Evolutionary conservation across 768 basidiomycete genomes (phyloP).

Genomic region (Podaxis carcinomalis): DNA sequence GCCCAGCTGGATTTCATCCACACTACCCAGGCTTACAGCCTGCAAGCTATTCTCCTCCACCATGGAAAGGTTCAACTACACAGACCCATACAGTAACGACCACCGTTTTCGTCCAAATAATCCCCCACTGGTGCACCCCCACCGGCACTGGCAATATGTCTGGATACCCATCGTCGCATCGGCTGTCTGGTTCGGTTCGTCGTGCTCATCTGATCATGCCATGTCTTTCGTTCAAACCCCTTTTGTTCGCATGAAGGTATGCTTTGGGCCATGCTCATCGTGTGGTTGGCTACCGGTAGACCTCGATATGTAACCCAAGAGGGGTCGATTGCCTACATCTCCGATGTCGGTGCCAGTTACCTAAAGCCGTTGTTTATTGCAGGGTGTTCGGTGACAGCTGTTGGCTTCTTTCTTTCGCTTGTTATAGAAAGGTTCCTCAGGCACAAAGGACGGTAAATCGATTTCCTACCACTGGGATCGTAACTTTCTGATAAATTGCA

Average conservation of each 20-base stretch:
- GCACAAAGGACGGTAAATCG: constrained; percentile 53
- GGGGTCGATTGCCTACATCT: constrained; percentile 66
- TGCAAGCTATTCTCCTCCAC: not conserved
- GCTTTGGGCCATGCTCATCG: constrained; percentile 65
- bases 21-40: not conserved
- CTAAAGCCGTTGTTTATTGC: constrained; percentile 75
- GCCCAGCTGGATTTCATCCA: not conserved
- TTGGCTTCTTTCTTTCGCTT: constrained; percentile 58
- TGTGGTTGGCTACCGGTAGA: constrained; percentile 64
- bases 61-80: not conserved
- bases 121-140: constrained; percentile 1
- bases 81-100: not conserved
- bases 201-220: not conserved
- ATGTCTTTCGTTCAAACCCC: not conserved
- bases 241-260: constrained; percentile 32
- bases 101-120: not conserved
- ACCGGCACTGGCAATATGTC: constrained; percentile 54
- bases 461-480: not conserved
- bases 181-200: constrained; percentile 63
- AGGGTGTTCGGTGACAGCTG: constrained; percentile 59
- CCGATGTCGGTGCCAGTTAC: constrained; percentile 69
- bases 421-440: constrained; percentile 58
- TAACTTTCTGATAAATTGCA: not conserved
- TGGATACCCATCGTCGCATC: constrained; percentile 60
- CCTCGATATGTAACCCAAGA: constrained; percentile 56